Percentiles rank a stretch among this genome's conserved stretches.
Conservation (phyloP, 805 yeast species). For the Cyberlindnera xylosilytica region DNA sequence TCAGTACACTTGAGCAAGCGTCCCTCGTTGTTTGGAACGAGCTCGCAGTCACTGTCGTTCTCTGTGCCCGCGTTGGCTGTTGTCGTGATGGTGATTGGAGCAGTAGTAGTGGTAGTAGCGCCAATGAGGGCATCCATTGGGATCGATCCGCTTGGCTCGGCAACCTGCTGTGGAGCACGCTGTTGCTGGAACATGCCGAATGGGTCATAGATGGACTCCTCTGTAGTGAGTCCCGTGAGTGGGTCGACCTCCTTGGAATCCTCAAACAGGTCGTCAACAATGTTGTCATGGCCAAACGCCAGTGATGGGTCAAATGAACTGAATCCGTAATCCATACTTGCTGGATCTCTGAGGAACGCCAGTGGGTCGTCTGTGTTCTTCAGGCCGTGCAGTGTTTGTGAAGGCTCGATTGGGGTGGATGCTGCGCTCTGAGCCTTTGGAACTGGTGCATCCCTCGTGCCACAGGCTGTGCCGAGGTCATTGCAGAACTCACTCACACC, state of each 20-base stretch:
- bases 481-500: slow-evolving; percentile 74
- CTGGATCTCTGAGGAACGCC: slow-evolving; percentile 39
- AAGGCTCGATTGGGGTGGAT: slow-evolving; percentile 1
- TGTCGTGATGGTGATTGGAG: no score
- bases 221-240: slow-evolving; percentile 44
- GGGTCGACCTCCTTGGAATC: slow-evolving; percentile 32
- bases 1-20: slow-evolving; percentile 76
- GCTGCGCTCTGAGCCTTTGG: slow-evolving; percentile 39
- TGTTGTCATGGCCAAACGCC: slow-evolving; percentile 38
- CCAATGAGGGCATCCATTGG: slow-evolving; percentile 6
- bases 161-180: neutral
- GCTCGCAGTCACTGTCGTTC: slow-evolving; percentile 31
- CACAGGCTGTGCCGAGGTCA: slow-evolving; percentile 78
- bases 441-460: slow-evolving; percentile 63
- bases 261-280: slow-evolving; percentile 11
- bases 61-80: slow-evolving; percentile 2
- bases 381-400: slow-evolving; percentile 1
- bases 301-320: slow-evolving; percentile 49
- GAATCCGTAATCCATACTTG: slow-evolving; percentile 12
- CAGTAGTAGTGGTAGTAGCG: neutral
- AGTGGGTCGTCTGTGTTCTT: slow-evolving; percentile 37
- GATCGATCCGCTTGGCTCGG: neutral
- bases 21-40: slow-evolving; percentile 68
- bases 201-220: slow-evolving; percentile 58
- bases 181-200: slow-evolving; percentile 29